phyloP scores from a whole-genome alignment of 345 rosid genomes.

The Citrus australasica region DNA sequence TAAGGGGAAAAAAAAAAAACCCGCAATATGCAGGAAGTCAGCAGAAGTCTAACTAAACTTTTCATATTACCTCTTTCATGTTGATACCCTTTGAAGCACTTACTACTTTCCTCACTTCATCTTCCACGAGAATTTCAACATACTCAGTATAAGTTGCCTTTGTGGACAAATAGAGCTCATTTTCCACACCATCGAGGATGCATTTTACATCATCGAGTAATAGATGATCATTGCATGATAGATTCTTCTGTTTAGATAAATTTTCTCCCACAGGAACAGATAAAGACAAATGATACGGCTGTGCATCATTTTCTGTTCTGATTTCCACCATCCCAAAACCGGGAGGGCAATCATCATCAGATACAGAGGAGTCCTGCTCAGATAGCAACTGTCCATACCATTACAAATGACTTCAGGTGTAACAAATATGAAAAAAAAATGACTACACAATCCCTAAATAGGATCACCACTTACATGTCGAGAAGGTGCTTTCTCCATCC shows the following conservation, averaged over 20 bases:
- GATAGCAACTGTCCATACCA: conserved; percentile 37
- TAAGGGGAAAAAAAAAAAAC: background rate
- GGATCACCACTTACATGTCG: conserved; percentile 30
- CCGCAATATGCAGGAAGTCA: background rate
- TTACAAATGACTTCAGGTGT: conserved; percentile 22
- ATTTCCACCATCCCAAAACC: conserved; percentile 36
- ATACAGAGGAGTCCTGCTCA: conserved; percentile 30
- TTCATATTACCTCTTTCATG: conserved; percentile 38
- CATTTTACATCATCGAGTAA: conserved; percentile 24
- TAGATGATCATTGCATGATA: conserved; percentile 12
- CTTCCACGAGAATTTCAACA: conserved; percentile 46
- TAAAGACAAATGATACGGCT: conserved; percentile 14
- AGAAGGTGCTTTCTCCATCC: conserved; percentile 23
- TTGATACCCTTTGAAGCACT: conserved; percentile 26
- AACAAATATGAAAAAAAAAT: background rate
- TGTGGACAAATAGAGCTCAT: conserved; percentile 58
- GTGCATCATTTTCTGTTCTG: conserved; percentile 20
- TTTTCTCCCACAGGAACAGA: conserved; percentile 17
- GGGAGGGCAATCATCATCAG: conserved; percentile 37
- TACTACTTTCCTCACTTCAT: conserved; percentile 38
- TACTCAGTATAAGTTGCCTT: conserved; percentile 42
- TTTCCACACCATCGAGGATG: conserved; percentile 50
- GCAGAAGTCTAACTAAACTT: conserved; percentile 3
- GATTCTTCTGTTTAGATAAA: conserved; percentile 22
- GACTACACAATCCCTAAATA: background rate